phyloP scores from a whole-genome alignment of 192 early-diverging fungal genomes.

The Pilobolus umbonatus region DNA sequence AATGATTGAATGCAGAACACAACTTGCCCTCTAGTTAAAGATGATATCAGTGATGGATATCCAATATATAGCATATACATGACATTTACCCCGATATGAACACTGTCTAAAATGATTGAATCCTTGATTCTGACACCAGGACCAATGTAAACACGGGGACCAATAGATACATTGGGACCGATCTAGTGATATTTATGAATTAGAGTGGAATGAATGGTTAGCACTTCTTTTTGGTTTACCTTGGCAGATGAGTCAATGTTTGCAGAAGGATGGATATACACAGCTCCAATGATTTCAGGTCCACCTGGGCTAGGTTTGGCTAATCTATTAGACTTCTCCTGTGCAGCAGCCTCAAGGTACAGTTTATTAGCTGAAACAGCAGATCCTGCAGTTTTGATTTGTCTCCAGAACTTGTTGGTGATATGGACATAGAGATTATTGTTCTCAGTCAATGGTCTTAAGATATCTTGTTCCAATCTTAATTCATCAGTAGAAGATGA shows the following conservation, averaged over 20 bases:
- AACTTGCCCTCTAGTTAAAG: slow-evolving; percentile 65
- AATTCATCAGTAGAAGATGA: slow-evolving; percentile 56
- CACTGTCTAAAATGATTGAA: slow-evolving; percentile 89
- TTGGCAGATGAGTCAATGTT: slow-evolving; percentile 88
- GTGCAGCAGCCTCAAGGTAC: slow-evolving; percentile 81
- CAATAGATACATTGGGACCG: slow-evolving; percentile 95
- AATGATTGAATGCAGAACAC: slow-evolving; percentile 82
- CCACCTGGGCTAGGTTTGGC: slow-evolving; percentile 49
- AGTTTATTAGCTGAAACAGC: slow-evolving; percentile 91
- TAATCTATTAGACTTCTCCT: slow-evolving; percentile 57
- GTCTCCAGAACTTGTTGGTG: slow-evolving; percentile 90
- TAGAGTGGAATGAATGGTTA: not conserved
- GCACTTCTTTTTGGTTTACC: slow-evolving; percentile 24
- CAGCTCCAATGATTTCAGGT: slow-evolving; percentile 83
- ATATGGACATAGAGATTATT: slow-evolving; percentile 86
- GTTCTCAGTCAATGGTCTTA: slow-evolving; percentile 76
- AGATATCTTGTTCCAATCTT: slow-evolving; percentile 89
- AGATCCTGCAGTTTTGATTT: slow-evolving; percentile 93
- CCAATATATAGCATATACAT: not conserved
- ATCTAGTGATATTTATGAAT: slow-evolving; percentile 42
- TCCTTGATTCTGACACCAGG: slow-evolving; percentile 92
- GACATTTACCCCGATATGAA: slow-evolving; percentile 61
- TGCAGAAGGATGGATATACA: slow-evolving; percentile 93
- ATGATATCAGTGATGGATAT: slow-evolving; percentile 3
- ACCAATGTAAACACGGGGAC: slow-evolving; percentile 81